Conservation (phyloP, 768 basidiomycete species). For the Leccinellum albellum region DNA sequence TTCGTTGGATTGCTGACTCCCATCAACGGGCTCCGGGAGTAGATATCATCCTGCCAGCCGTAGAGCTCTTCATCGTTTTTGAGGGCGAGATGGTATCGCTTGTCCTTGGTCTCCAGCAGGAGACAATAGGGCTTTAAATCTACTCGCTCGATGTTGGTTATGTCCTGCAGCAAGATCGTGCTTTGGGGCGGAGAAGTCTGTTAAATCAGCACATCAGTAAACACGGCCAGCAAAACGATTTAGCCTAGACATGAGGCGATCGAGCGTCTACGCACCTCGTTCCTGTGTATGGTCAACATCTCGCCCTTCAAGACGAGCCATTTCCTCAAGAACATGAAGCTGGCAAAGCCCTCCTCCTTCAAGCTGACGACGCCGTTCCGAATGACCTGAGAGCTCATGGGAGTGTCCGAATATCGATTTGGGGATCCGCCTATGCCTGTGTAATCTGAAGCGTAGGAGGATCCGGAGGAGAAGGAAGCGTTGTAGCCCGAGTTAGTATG, state of each 20-base stretch:
- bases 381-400: slow-evolving; percentile 45
- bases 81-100: slow-evolving; percentile 73
- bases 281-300: slow-evolving; percentile 80
- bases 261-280: slow-evolving; percentile 60
- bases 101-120: slow-evolving; percentile 79
- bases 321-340: slow-evolving; percentile 88
- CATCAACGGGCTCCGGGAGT: slow-evolving; percentile 86
- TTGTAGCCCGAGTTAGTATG: slow-evolving; percentile 57
- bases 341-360: slow-evolving; percentile 92
- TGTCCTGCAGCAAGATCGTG: slow-evolving; percentile 66
- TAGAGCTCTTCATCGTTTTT: slow-evolving; percentile 98
- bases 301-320: slow-evolving; percentile 85
- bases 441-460: slow-evolving; percentile 65
- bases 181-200: slow-evolving; percentile 57
- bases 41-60: slow-evolving; percentile 96
- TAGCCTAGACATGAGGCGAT: not conserved
- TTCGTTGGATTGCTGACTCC: slow-evolving; percentile 94
- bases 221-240: not conserved
- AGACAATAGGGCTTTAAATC: slow-evolving; percentile 96
- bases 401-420: slow-evolving; percentile 42
- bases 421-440: slow-evolving; percentile 82
- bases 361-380: slow-evolving; percentile 74
- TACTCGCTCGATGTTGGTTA: slow-evolving; percentile 84
- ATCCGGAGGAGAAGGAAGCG: slow-evolving; percentile 53
- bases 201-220: slow-evolving; percentile 6